These are phyloP conservation scores for Candida tunisiensis DNA, from an alignment of 1,139 yeast species.

Conservation along the genomic window DNA sequence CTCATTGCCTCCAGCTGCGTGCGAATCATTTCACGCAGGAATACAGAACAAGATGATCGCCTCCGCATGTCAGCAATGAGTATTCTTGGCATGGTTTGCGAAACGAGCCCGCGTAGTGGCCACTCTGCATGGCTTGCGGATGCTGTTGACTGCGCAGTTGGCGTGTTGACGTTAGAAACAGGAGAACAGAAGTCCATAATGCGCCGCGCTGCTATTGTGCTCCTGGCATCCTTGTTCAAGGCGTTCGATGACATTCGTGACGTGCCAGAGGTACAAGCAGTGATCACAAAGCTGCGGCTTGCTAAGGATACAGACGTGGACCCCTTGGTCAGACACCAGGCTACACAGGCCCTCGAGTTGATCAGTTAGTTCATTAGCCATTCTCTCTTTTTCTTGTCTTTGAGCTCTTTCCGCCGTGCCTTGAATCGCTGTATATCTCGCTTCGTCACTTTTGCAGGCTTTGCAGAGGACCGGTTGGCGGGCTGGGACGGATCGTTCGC, in stretches of 20 bases:
- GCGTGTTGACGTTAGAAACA: conserved; percentile 48
- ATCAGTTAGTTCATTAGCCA: too few relatives aligned
- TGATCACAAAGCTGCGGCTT: conserved; percentile 8
- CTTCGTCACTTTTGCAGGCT: too few relatives aligned
- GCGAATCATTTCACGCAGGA: conserved; percentile 6
- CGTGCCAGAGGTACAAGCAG: conserved; percentile 7
- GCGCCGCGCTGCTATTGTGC: conserved; percentile 60
- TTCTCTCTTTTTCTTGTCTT: too few relatives aligned
- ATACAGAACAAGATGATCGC: conserved; percentile 29
- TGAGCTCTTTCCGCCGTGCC: too few relatives aligned
- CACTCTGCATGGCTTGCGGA: conserved; percentile 31
- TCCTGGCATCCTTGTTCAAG: conserved; percentile 45
- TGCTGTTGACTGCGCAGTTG: conserved; percentile 59
- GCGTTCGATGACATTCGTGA: conserved; percentile 15
- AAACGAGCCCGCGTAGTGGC: conserved; percentile 40
- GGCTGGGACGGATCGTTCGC: too few relatives aligned
- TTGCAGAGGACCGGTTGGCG: too few relatives aligned
- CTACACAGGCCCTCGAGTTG: too few relatives aligned
- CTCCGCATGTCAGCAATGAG: conserved; percentile 81
- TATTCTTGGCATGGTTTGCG: conserved; percentile 50
- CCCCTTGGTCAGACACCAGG: conserved; percentile 13
- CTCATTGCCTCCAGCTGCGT: conserved; percentile 27
- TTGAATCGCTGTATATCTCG: too few relatives aligned
- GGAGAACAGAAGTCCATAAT: conserved; percentile 32
- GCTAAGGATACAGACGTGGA: conserved; percentile 11